These are phyloP conservation scores for Dendryphion nanum DNA, from an alignment of 2,329 filamentous ascomycete species.

Conservation along the genomic window DNA sequence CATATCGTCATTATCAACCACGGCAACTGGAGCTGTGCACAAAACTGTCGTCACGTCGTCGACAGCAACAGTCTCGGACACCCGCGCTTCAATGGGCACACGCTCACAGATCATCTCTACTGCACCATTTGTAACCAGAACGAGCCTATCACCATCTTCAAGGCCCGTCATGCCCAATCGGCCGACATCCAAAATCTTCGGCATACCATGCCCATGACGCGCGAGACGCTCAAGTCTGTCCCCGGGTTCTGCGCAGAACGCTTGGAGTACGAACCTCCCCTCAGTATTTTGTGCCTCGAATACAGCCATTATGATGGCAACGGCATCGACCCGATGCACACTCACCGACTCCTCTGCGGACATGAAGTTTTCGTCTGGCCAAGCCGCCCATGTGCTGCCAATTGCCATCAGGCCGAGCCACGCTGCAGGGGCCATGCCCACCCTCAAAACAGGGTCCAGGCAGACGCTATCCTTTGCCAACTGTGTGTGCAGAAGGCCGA, in stretches of 20 bases:
- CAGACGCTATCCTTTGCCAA: not conserved
- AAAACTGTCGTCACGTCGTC: not conserved
- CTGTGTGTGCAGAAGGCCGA: not conserved
- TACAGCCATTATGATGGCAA: not conserved
- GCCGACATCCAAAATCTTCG: not conserved
- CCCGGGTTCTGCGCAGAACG: not conserved
- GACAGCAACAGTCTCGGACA: not conserved
- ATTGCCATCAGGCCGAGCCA: not conserved
- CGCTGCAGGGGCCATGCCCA: not conserved
- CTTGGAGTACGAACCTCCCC: not conserved
- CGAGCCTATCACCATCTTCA: not conserved
- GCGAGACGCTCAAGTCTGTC: not conserved
- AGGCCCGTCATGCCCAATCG: not conserved
- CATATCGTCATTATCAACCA: not conserved
- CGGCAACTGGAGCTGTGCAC: not conserved
- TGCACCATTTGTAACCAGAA: not conserved
- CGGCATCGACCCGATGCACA: not conserved
- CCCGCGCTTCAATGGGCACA: not conserved
- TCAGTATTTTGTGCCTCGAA: not conserved
- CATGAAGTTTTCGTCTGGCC: not conserved
- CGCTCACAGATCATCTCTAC: not conserved
- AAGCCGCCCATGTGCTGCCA: not conserved
- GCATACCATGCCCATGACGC: not conserved
- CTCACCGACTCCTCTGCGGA: slow-evolving; percentile 4
- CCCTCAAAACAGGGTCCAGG: not conserved